Evolutionary conservation across 495 filamentous ascomycete species (phyloP).

Genomic region (Penicillium waksmanii): DNA sequence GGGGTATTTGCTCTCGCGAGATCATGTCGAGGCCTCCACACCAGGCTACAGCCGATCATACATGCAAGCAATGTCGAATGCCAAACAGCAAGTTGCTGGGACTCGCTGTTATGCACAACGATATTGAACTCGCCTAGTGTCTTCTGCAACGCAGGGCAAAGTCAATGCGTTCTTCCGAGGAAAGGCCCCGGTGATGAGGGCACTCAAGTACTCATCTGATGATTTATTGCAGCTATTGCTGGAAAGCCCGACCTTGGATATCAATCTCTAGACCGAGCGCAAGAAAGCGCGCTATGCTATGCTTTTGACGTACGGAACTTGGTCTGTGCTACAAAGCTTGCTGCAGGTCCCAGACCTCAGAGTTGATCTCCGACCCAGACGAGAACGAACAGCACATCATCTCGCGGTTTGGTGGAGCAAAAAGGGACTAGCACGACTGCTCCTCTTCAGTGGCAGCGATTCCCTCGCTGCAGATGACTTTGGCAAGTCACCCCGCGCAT

Average conservation of each 20-base stretch:
- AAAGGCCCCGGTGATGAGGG: neutral
- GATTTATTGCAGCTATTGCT: slow-evolving; percentile 8
- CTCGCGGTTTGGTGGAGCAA: no score
- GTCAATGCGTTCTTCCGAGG: neutral
- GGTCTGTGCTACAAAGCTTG: no score
- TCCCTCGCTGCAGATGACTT: slow-evolving; percentile 8
- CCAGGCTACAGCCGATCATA: neutral
- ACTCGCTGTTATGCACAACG: no score
- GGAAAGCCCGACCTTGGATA: slow-evolving; percentile 3
- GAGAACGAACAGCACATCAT: no score
- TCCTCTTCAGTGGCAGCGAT: slow-evolving; percentile 9
- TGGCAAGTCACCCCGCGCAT: slow-evolving; percentile 14
- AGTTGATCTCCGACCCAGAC: no score
- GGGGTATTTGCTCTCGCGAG: neutral
- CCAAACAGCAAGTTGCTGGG: no score
- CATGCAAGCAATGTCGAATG: neutral
- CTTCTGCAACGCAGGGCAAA: no score
- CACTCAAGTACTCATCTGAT: slow-evolving; percentile 2
- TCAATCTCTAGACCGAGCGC: slow-evolving; percentile 17
- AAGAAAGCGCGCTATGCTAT: no score
- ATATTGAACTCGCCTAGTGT: no score
- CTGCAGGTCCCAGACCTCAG: no score
- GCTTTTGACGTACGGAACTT: no score
- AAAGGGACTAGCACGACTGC: no score
- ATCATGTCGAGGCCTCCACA: neutral